Evolutionary conservation across 805 yeast genomes (phyloP).

Genomic region (Yarrowia sp.): DNA sequence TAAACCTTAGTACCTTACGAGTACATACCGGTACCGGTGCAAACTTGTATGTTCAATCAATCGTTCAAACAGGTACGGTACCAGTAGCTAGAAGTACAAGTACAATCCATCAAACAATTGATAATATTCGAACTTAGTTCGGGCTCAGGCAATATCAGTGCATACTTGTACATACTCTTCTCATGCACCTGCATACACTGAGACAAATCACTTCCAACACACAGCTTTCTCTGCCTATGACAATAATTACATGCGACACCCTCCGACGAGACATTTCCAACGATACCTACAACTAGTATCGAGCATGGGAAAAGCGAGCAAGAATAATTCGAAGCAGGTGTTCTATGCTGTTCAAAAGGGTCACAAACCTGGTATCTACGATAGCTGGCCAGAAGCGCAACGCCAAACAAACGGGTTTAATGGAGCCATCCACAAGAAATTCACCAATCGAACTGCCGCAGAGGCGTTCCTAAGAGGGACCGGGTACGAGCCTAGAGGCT

Average conservation of each 20-base stretch:
- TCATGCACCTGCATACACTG: no score
- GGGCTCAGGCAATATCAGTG: no score
- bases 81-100: no score
- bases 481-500: no score
- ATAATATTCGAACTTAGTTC: no score
- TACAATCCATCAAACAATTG: no score
- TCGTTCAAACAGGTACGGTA: no score
- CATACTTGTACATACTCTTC: no score
- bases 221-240: neutral
- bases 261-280: neutral
- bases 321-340: neutral
- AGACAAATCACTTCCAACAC: no score
- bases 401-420: neutral
- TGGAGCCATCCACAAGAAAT: neutral
- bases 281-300: slow-evolving; percentile 2
- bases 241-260: neutral
- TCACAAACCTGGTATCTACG: neutral
- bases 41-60: no score
- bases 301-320: neutral
- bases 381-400: neutral
- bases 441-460: neutral
- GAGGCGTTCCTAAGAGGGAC: neutral
- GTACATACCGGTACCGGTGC: no score
- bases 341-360: slow-evolving; percentile 13
- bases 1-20: no score